Percentiles rank a stretch among this genome's conserved stretches.
phyloP scores from a whole-genome alignment of 2,329 filamentous ascomycete species.

The Tolypocladium capitatum region DNA sequence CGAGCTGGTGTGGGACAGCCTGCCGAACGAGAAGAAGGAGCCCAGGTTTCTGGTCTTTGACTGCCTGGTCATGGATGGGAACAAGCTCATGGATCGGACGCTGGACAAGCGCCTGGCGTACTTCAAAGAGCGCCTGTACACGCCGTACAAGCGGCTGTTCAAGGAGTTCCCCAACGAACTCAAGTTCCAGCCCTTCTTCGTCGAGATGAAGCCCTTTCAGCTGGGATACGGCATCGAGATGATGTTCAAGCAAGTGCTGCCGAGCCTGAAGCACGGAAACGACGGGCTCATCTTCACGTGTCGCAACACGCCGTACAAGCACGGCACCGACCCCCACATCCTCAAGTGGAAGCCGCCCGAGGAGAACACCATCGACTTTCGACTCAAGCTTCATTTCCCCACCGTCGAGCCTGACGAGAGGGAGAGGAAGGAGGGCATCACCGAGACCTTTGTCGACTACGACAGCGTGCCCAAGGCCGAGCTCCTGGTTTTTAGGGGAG shows the following conservation, averaged over 20 bases:
- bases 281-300: conserved; percentile 98
- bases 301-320: conserved; percentile 69
- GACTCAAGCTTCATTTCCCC: conserved; percentile 65
- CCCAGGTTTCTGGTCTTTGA: conserved; percentile 89
- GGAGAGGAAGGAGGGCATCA: conserved; percentile 53
- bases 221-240: conserved; percentile 77
- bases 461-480: conserved; percentile 63
- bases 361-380: conserved; percentile 93
- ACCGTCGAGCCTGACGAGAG: conserved; percentile 51
- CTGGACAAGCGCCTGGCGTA: conserved; percentile 84
- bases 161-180: conserved; percentile 56
- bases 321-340: conserved; percentile 85
- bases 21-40: conserved; percentile 51
- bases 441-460: conserved; percentile 59
- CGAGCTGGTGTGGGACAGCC: conserved; percentile 79
- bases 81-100: conserved; percentile 62
- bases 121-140: conserved; percentile 64
- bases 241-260: conserved; percentile 84
- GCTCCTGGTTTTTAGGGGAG: conserved; percentile 56
- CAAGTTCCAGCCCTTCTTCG: conserved; percentile 59
- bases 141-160: conserved; percentile 53
- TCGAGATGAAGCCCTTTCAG: conserved; percentile 84
- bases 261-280: conserved; percentile 78
- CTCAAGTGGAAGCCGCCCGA: conserved; percentile 95
- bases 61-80: conserved; percentile 68